Percentiles rank a stretch among this genome's conserved stretches.
Evolutionary conservation across 2,329 filamentous ascomycete species (phyloP).

Genomic region (Raffaelea arxii): DNA sequence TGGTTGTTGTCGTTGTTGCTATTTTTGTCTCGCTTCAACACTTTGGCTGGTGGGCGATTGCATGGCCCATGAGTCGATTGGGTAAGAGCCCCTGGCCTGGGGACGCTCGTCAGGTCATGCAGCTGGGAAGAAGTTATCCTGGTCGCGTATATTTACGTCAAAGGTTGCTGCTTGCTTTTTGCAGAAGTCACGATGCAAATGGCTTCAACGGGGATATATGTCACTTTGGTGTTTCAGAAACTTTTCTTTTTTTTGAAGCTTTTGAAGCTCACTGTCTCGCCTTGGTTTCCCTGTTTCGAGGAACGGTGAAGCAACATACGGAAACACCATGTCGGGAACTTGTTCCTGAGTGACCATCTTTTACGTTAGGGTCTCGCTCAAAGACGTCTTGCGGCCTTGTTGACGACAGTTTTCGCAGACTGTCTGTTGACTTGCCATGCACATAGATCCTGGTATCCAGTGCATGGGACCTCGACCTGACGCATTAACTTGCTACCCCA

Average conservation of each 20-base stretch:
- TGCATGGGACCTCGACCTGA: conserved; percentile 39
- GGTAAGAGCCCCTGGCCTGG: conserved; percentile 65
- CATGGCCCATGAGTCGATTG: conserved; percentile 61
- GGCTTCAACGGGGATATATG: no score
- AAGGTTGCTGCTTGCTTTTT: conserved; percentile 3
- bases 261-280: no score
- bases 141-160: conserved; percentile 30
- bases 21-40: no score
- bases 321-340: no score
- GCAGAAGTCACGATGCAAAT: conserved; percentile 15
- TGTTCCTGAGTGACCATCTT: no score
- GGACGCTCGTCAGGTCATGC: conserved; percentile 64
- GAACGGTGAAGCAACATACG: conserved; percentile 9
- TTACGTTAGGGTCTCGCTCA: no score
- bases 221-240: no score
- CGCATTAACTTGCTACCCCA: conserved; percentile 44
- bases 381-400: conserved; percentile 10
- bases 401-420: background rate
- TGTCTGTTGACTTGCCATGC: background rate
- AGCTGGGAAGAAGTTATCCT: conserved; percentile 51
- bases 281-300: no score
- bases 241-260: no score
- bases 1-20: background rate
- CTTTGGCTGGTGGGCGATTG: conserved; percentile 44
- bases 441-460: no score